Evolutionary conservation across 352 stramenopile species (phyloP).

Genomic region (Peronospora destructor): DNA sequence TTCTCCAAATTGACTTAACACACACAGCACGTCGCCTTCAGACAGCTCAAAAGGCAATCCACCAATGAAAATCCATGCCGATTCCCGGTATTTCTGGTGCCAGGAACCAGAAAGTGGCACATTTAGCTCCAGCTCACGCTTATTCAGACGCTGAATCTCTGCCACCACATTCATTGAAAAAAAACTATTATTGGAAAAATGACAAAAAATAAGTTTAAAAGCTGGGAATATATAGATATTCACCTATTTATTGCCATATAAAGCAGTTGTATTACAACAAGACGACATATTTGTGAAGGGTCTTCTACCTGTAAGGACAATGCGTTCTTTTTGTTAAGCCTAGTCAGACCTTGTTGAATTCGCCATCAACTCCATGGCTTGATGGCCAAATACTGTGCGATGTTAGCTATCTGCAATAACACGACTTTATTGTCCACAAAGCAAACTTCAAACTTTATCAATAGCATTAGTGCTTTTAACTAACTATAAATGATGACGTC

Average conservation of each 20-base stretch:
- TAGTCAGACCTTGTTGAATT: too few relatives aligned
- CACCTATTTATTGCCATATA: not conserved
- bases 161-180: constrained; percentile 67
- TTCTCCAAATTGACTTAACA: constrained; percentile 82
- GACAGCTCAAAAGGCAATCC: constrained; percentile 90
- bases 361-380: too few relatives aligned
- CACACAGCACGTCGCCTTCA: constrained; percentile 93
- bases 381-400: too few relatives aligned
- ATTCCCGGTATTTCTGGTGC: constrained; percentile 88
- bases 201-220: not conserved
- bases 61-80: constrained; percentile 95
- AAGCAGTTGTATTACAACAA: too few relatives aligned
- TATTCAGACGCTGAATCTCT: constrained; percentile 79
- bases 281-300: too few relatives aligned
- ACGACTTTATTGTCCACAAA: too few relatives aligned
- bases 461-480: not conserved
- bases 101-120: constrained; percentile 64
- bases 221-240: not conserved
- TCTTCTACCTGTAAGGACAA: too few relatives aligned
- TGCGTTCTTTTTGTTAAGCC: too few relatives aligned
- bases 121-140: constrained; percentile 71
- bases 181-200: not conserved
- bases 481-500: constrained; percentile 8
- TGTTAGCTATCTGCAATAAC: not conserved
- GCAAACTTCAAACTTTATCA: too few relatives aligned